Evolutionary conservation across 2,329 filamentous ascomycete genomes (phyloP).

Genomic region (Cordyceps sp.): DNA sequence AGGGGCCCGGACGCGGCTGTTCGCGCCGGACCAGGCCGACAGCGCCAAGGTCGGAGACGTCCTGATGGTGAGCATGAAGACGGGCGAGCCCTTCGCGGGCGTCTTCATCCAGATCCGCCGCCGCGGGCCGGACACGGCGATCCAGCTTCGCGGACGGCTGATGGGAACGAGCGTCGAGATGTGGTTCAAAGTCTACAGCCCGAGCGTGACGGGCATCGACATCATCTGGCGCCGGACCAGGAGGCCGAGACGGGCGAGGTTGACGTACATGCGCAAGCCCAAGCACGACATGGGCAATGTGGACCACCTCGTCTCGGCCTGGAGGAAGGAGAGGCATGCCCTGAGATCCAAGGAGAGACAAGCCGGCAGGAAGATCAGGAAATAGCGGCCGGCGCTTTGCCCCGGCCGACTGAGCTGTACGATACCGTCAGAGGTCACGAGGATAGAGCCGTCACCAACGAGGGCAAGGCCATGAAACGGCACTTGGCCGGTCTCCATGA

Average conservation of each 20-base stretch:
- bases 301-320: constrained; percentile 52
- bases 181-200: constrained; percentile 93
- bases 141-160: constrained; percentile 73
- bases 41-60: constrained; percentile 76
- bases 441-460: too few relatives aligned
- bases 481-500: too few relatives aligned
- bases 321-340: constrained; percentile 27
- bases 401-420: constrained; percentile 8
- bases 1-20: constrained; percentile 66
- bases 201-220: constrained; percentile 79
- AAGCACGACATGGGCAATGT: constrained; percentile 80
- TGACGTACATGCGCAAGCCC: constrained; percentile 82
- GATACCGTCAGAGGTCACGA: constrained; percentile 10
- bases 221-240: constrained; percentile 76
- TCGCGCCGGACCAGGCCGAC: constrained; percentile 62
- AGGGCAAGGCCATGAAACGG: too few relatives aligned
- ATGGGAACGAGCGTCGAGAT: constrained; percentile 84
- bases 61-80: constrained; percentile 68
- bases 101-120: constrained; percentile 77
- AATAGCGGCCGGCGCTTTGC: constrained; percentile 2
- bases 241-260: constrained; percentile 68
- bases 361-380: constrained; percentile 5
- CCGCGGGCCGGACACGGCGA: constrained; percentile 74
- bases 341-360: constrained; percentile 18
- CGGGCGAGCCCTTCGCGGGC: constrained; percentile 75